Evolutionary conservation across 108 stramenopile genomes (phyloP).

Genomic region (Schizochytrium sp.): DNA sequence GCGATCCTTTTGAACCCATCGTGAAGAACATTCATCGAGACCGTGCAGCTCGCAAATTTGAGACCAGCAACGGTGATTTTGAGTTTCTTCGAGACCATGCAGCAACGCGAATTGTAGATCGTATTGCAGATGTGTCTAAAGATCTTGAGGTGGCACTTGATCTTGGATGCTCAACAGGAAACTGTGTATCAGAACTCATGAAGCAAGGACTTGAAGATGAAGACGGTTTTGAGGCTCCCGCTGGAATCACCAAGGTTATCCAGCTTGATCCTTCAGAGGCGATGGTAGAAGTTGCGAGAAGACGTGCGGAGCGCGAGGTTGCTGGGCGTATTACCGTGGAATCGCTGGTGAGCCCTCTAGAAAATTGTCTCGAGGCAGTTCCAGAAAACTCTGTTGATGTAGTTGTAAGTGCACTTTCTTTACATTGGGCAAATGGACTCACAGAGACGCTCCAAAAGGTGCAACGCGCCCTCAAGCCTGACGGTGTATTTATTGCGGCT

Average conservation of each 20-base stretch:
- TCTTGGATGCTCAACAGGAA: constrained; percentile 52
- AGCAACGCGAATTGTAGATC: constrained; percentile 1
- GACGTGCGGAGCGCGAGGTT: not conserved
- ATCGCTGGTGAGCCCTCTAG: not conserved
- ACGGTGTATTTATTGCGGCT: constrained; percentile 94
- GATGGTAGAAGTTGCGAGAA: not conserved
- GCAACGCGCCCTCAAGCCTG: constrained; percentile 88
- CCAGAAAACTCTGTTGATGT: constrained; percentile 92
- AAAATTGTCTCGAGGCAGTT: constrained; percentile 67
- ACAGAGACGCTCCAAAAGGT: constrained; percentile 82
- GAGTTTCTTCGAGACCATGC: not conserved
- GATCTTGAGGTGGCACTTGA: not conserved
- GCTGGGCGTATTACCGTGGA: not conserved
- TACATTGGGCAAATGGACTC: constrained; percentile 97
- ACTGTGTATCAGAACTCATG: constrained; percentile 5
- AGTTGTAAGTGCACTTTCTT: constrained; percentile 83
- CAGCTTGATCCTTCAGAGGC: not conserved
- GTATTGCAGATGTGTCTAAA: not conserved
- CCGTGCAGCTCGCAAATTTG: not conserved
- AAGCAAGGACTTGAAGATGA: not conserved
- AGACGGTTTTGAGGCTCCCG: constrained; percentile 24
- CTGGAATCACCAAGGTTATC: not conserved
- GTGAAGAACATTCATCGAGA: not conserved
- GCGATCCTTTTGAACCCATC: no score
- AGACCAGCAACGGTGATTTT: not conserved